A percentile compares a stretch with the other conserved stretches of the same genome.
These are phyloP conservation scores for Pholiota adiposa DNA, from an alignment of 1,284 basidiomycete genomes.

Conservation along the genomic window DNA sequence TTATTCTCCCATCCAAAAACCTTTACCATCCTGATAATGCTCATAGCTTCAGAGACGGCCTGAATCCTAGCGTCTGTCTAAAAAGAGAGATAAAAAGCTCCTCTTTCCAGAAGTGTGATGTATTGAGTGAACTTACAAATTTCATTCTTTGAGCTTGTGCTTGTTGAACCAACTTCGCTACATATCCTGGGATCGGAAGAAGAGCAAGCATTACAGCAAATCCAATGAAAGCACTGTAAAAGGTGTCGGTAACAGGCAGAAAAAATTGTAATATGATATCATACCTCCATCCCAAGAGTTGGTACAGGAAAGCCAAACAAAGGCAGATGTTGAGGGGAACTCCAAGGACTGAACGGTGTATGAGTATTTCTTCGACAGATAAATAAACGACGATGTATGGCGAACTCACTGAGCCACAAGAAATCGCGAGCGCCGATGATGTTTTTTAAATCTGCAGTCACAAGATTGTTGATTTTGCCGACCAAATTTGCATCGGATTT, in stretches of 20 bases:
- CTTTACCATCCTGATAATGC: conserved; percentile 47
- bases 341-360: conserved; percentile 24
- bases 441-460: conserved; percentile 51
- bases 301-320: conserved; percentile 27
- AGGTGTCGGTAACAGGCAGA: neutral
- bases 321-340: conserved; percentile 35
- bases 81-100: neutral
- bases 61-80: conserved; percentile 12
- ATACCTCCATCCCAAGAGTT: conserved; percentile 32
- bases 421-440: conserved; percentile 48
- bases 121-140: conserved; percentile 10
- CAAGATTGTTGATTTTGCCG: conserved; percentile 63
- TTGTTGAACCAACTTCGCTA: conserved; percentile 31
- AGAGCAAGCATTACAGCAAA: conserved; percentile 47
- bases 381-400: neutral
- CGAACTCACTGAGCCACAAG: conserved; percentile 21
- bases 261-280: neutral
- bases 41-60: conserved; percentile 4
- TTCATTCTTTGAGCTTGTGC: conserved; percentile 24
- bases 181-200: conserved; percentile 50
- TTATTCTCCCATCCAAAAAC: conserved; percentile 59
- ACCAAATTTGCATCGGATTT: conserved; percentile 40
- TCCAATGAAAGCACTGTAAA: conserved; percentile 45
- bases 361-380: neutral
- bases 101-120: neutral